A percentile compares a stretch with the other conserved stretches of the same genome.
Evolutionary conservation across 805 yeast genomes (phyloP).

Genomic region (Saturnispora besseyi): DNA sequence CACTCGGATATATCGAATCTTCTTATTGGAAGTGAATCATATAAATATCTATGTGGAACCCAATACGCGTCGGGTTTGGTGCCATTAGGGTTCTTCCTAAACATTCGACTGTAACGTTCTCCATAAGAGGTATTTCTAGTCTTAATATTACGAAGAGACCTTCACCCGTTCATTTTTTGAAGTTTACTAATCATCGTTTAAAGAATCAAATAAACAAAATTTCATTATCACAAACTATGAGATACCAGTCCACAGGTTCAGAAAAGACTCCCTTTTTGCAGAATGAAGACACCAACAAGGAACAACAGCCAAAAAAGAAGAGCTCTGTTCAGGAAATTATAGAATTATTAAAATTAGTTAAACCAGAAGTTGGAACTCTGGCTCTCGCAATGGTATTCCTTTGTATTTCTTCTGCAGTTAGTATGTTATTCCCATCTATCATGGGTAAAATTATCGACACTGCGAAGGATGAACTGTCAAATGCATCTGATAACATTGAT

Average conservation of each 20-base stretch:
- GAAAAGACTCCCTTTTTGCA: not conserved
- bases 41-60: constrained; percentile 4
- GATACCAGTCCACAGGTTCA: constrained; percentile 1
- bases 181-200: not conserved
- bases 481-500: not conserved
- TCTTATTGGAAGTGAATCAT: not conserved
- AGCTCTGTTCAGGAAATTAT: constrained; percentile 31
- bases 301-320: constrained; percentile 8
- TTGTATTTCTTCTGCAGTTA: constrained; percentile 62
- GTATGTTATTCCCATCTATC: constrained; percentile 73
- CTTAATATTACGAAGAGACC: not conserved
- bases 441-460: constrained; percentile 84
- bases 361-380: constrained; percentile 47
- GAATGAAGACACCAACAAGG: not conserved
- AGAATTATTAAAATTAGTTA: constrained; percentile 47
- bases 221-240: not conserved
- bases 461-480: constrained; percentile 29
- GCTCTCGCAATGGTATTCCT: constrained; percentile 56
- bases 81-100: not conserved
- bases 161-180: not conserved
- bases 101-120: not conserved
- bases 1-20: constrained; percentile 8
- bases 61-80: not conserved
- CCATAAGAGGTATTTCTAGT: not conserved
- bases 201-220: not conserved